phyloP scores from a whole-genome alignment of 805 yeast species.

The Ogataea pignaliae region DNA sequence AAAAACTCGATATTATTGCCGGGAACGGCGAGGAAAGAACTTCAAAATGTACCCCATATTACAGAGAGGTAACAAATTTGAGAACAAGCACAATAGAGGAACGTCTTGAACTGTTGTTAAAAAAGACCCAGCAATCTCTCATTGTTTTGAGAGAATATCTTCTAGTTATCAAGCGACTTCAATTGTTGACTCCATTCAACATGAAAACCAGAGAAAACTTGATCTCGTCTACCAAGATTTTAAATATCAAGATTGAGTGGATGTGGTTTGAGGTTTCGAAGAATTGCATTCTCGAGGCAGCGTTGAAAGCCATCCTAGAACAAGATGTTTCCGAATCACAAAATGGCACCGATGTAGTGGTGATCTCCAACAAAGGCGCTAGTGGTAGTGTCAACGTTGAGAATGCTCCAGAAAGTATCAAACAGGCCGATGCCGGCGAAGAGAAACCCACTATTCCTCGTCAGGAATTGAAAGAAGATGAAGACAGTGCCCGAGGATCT shows the following conservation, averaged over 20 bases:
- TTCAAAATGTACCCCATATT: neutral
- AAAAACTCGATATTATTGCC: conserved; percentile 22
- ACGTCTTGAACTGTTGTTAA: conserved; percentile 6
- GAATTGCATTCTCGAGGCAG: conserved; percentile 21
- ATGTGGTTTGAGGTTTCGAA: conserved; percentile 50
- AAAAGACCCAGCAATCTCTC: conserved; percentile 24
- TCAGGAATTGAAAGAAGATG: too few relatives aligned
- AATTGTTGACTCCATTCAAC: conserved; percentile 50
- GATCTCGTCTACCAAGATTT: conserved; percentile 38
- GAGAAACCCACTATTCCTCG: neutral
- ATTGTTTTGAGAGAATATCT: conserved; percentile 35
- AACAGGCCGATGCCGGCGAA: neutral
- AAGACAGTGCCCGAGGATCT: too few relatives aligned
- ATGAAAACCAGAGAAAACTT: conserved; percentile 48
- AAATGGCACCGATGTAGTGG: too few relatives aligned
- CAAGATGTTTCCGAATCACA: too few relatives aligned
- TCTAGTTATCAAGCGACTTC: conserved; percentile 34
- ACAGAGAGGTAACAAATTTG: conserved; percentile 18
- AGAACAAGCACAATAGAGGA: conserved; percentile 8
- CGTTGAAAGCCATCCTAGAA: conserved; percentile 5
- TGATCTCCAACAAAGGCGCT: too few relatives aligned
- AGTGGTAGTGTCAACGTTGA: too few relatives aligned
- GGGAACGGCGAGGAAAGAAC: conserved; percentile 20
- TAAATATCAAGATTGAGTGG: conserved; percentile 54
- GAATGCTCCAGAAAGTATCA: neutral